Evolutionary conservation across 139 green algal species (phyloP), one percentile per base, ranked within the genome.

Genomic region (Pleodorina starrii): DNA sequence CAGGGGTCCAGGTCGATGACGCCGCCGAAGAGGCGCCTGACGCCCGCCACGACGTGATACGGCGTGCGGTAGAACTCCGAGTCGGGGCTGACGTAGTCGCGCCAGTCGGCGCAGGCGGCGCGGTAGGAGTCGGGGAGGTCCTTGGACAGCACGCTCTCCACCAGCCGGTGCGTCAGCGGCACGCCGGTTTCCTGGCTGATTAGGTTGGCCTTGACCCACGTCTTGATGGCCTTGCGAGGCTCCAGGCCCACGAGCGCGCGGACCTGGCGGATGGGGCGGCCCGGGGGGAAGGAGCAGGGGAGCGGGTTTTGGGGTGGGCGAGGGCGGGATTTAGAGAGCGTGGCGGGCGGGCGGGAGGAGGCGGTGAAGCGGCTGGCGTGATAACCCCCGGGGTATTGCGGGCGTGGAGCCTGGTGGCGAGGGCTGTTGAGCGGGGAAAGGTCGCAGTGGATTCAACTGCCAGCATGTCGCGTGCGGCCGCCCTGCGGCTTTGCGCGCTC

Each of bases 141-240:
- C 83, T 88, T 88, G 35, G n/a, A 51, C 21, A 81, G 66, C 32
- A 88, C 83, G 3, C 25, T 57, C 46, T 88, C 83, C 46, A 88
- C 83, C 83, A 88, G 44, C 1, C 68, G 83, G 32, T 88, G 83
- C 19, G 83, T 81, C 36, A 88, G 46, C 23, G 83, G 83, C 21
- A 88, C 83, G 68, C 83, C 83, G 5, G 68, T 88, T 44, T 88
- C 66, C 83, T 71, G 46, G 44, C 66, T 51, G 46, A 88, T 88
- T 5, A 88, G 66, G 48, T 88, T 80, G 66, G 83, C 83, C 83
- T 88, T 88, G 25, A 80, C 66, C 83, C 83, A 88, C 0, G 83
- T 80, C 68, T 80, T 80, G 48, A 88, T 71, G 32, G 83, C 83
- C 68, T 88, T 80, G 66, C 21, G 66, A 1, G 83, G 66, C 44